Percentiles rank a stretch among this genome's conserved stretches.
These are phyloP conservation scores for Oxalis stricta DNA, from an alignment of 441 rosid species.

Conservation along the genomic window DNA sequence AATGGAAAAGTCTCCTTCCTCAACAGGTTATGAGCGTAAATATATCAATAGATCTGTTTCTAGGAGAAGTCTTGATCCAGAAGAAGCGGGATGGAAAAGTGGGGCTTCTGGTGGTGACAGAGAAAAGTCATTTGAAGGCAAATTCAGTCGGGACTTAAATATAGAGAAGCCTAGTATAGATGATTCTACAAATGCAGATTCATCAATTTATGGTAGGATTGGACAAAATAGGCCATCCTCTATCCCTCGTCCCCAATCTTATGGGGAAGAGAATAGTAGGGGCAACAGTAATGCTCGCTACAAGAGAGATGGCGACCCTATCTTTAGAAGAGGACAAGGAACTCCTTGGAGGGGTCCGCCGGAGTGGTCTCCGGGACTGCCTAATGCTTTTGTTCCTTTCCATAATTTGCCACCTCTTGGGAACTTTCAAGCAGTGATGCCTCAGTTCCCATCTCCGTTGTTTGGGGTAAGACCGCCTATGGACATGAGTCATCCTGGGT, in stretches of 20 bases:
- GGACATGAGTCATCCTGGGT: constrained; percentile 71
- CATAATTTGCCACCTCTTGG: constrained; percentile 87
- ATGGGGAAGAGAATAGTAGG: constrained; percentile 58
- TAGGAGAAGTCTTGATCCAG: constrained; percentile 60
- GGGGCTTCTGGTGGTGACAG: constrained; percentile 31
- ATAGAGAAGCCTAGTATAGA: constrained; percentile 43
- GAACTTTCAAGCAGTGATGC: constrained; percentile 65
- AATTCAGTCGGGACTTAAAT: constrained; percentile 30
- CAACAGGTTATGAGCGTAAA: constrained; percentile 70
- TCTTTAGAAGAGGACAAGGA: constrained; percentile 67
- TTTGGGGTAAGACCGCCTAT: constrained; percentile 77
- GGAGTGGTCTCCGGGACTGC: constrained; percentile 67
- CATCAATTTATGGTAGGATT: constrained; percentile 40
- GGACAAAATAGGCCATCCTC: constrained; percentile 40
- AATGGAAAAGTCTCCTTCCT: constrained; percentile 75
- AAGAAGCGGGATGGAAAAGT: constrained; percentile 62
- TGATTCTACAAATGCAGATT: constrained; percentile 50
- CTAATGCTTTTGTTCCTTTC: constrained; percentile 84
- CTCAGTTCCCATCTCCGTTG: constrained; percentile 65
- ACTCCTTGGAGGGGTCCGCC: constrained; percentile 89
- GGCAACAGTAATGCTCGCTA: constrained; percentile 33
- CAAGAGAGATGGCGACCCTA: constrained; percentile 54
- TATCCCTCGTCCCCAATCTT: constrained; percentile 41
- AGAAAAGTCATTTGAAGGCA: constrained; percentile 54
- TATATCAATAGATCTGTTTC: constrained; percentile 36